Base-by-base conservation (phyloP, 805 yeast species). In the Myxozyma vanderwaltii region DNA sequence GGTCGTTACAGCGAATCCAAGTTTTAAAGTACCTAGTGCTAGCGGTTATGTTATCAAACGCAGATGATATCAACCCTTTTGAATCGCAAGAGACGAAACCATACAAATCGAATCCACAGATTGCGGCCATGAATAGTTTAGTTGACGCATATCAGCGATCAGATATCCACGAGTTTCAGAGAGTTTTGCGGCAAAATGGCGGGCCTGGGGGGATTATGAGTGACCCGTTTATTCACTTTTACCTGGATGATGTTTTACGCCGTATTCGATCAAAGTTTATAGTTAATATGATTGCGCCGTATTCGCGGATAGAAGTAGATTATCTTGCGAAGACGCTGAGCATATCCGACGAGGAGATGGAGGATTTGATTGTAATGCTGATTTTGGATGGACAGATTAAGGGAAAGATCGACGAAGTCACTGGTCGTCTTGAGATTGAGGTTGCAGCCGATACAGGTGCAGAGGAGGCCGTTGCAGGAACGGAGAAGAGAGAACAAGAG, bases 31-130 rank as follows among this genome's bases (percentile, higher is more conserved):
- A 83, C 71, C 78, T 85, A 56, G 82, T 86, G 1, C 68, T 89
- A 21, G 80, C 86, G 26, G 81, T 86, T 4, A 73, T 87, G 51
- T 74, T 89, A 45, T 68, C 80, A 12, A 73, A 74, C 52, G 85
- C 84, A 55, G 83, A 80, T 45, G 83, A 80, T 47, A 81, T 87
- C 54, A 84, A 85, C 67, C 89, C 89, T 1, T 86, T 87, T 66
- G 87, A 85, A 63, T 82, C 89, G 0, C 88, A 84, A 67, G 92
- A 87, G 70, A 84, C 88, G 0, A 80, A 79, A 66, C 81, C 84
- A 5, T 83, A 81, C 68, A 66, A 66, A 52, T 67, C 71, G 27
- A 67, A 71, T 39, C 71, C 74, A 1, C 69, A 71, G 31, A 63
- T 75, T 19, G 56, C 54, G 2, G 70, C 67, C 1, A 61, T 74